Base-by-base conservation (phyloP, 352 stramenopile species). In the Phytophthora cryptogea region DNA sequence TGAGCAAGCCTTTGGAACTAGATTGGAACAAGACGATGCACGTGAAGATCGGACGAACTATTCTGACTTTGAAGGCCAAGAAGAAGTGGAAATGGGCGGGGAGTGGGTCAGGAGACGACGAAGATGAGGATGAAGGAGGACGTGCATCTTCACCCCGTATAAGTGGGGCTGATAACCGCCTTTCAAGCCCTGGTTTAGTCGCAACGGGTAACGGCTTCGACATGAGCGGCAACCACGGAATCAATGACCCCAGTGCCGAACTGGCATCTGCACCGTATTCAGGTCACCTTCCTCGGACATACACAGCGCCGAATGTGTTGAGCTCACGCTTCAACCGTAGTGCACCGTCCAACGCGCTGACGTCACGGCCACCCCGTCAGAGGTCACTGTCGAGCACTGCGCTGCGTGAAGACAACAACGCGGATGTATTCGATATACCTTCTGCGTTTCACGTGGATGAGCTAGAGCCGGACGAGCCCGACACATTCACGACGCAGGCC, bases 11-110 rank as follows among this genome's bases (percentile, higher is more conserved):
- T 2, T 65, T 94, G 16, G 80, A 94, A 53, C 52, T 94, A 58
- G 85, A 94, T 8, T 94, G 83, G 83, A 89, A 89, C 61, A 90
- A 92, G 59, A 75, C 78, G 1, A 76, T 89, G 40, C 83, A 92
- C 55, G 85, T 94, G 27, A 94, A 94, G 49, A 94, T 94, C 23
- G 85, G 85, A 6, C 83, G 85, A 54, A 94, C 85, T 26, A 92
- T 94, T 37, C 61, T 94, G 27, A 92, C 85, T 13, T 72, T 94
- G 26, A 91, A 89, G 52, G 84, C 85, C 2, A 94, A 94, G 67
- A 92, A 91, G 56, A 80, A 83, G 14, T 92, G 83, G 83, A 88
- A 88, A 72, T 94, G 83, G 83, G 73, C 68, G 8, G 78, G 78
- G 5, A 42, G 55, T 8, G 63, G 62, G 23, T 74, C 75, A 13